phyloP scores from a whole-genome alignment of 2,329 filamentous ascomycete genomes.

The Penicillium sp. region DNA sequence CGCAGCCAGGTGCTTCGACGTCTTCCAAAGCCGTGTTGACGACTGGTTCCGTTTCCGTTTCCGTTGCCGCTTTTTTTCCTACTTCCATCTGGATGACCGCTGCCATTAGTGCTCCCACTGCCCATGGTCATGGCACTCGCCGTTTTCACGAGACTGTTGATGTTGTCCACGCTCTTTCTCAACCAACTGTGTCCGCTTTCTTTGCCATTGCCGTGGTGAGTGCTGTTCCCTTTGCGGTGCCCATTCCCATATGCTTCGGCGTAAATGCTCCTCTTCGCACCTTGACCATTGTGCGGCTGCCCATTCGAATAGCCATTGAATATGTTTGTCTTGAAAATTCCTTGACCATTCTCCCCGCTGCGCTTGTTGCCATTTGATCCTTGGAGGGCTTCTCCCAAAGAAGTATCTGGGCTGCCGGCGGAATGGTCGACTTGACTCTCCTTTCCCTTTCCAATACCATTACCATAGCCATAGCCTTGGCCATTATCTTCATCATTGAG shows the following conservation, averaged over 20 bases:
- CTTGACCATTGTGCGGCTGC: neutral
- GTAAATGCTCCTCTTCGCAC: neutral
- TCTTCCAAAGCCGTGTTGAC: neutral
- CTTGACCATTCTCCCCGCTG: neutral
- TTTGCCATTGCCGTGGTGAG: no score
- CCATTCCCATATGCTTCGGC: neutral
- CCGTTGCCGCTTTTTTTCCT: neutral
- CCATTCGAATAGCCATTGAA: neutral
- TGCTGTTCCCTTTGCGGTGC: neutral
- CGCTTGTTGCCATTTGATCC: constrained; percentile 1
- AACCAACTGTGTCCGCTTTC: constrained; percentile 1
- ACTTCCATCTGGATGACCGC: neutral
- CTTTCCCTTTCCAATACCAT: constrained; percentile 4
- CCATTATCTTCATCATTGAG: constrained; percentile 10
- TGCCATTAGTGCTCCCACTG: constrained; percentile 8
- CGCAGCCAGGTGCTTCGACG: neutral
- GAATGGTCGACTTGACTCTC: neutral
- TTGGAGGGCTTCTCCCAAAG: neutral
- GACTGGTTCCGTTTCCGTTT: constrained; percentile 3
- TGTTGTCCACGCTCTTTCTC: constrained; percentile 1
- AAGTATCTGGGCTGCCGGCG: neutral
- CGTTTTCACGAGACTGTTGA: constrained; percentile 1
- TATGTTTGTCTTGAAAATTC: neutral
- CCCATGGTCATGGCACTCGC: neutral
- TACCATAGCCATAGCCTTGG: constrained; percentile 1